Evolutionary conservation across 2,329 filamentous ascomycete species (phyloP), one percentile per base, ranked within the genome.

Genomic region (Pyrenophora teres): DNA sequence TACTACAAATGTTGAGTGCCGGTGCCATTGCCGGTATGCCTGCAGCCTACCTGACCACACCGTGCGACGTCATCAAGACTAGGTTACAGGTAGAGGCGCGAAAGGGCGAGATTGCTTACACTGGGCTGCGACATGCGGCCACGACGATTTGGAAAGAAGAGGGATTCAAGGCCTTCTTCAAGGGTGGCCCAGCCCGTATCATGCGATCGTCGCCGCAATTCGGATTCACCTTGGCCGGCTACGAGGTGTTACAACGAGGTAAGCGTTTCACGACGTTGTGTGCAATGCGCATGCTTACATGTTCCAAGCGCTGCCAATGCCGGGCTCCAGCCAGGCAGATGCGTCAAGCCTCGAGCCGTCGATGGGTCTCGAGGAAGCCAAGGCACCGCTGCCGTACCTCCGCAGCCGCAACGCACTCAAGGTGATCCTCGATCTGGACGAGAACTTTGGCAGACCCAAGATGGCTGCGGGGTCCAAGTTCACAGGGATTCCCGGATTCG

Each of bases 31-130:
- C 78, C 10, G 78, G 78, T 68, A 81, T 81, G 78, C 78, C 78
- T 10, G 78, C 78, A 13, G 78, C 78, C 10, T 99, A 99, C 78
- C 82, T 99, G 57, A 99, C 94, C 19, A 99, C 94, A 2, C 94
- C 94, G 0, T 97, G 90, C 79, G 94, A 99, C 71, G 94, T 99
- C 56, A 97, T 99, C 87, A 99, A 99, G 83, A 99, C 94, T 3
- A 89, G 94, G 73, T 83, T 99, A 54, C 94, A 99, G 76, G 94
- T 99, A 52, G 94, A 99, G 76, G 92, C 93, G 18, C 89, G 94
- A 60, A 97, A 97, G 81, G 94, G 94, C 58, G 93, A 99, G 68
- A 87, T 87, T 3, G 82, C 83, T 41, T 99, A 99, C 81, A 94
- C 85, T 36, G 90, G 89, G 40, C 83, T 99, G 40, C 85, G 91